These are phyloP conservation scores for Cryptococcus sp. DNA, from an alignment of 1,284 basidiomycete species.

Conservation along the genomic window DNA sequence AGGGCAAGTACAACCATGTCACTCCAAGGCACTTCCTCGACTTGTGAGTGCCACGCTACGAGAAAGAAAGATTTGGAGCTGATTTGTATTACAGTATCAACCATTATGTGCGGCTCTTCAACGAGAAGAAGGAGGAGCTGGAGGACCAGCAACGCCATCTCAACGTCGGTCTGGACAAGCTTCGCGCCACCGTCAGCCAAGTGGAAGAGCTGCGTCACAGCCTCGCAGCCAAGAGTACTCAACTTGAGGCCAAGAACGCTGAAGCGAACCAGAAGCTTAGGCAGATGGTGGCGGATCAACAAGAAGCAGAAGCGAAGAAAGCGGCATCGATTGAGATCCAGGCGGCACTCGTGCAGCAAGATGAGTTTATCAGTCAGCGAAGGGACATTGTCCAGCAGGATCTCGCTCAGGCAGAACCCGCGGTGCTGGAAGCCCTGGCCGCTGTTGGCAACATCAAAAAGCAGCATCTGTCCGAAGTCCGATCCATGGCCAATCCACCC, in stretches of 20 bases:
- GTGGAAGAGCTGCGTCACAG: conserved; percentile 95
- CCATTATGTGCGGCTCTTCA: conserved; percentile 94
- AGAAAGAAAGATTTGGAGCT: not conserved
- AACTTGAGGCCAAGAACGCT: conserved; percentile 87
- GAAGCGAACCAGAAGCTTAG: conserved; percentile 97
- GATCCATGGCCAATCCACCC: conserved; percentile 97
- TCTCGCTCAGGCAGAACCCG: conserved; percentile 96
- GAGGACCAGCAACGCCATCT: conserved; percentile 99
- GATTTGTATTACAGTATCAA: conserved; percentile 69
- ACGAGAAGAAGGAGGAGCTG: conserved; percentile 96
- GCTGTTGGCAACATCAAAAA: conserved; percentile 97
- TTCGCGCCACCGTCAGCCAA: conserved; percentile 91
- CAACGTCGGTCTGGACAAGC: conserved; percentile 96
- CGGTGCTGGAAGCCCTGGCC: conserved; percentile 89
- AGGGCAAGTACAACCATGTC: conserved; percentile 94
- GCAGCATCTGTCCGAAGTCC: conserved; percentile 95
- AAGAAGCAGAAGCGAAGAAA: conserved; percentile 98
- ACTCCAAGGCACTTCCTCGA: conserved; percentile 98
- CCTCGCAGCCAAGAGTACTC: conserved; percentile 88
- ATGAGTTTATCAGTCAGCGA: conserved; percentile 84
- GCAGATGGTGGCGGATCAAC: conserved; percentile 98
- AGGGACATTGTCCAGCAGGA: conserved; percentile 89
- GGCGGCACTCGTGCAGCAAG: conserved; percentile 86
- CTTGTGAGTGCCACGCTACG: conserved; percentile 68
- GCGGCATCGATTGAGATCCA: conserved; percentile 95